A percentile compares a stretch with the other conserved stretches of the same genome.
Conservation (phyloP, 164 flowering plant species). For the Piper longum region DNA sequence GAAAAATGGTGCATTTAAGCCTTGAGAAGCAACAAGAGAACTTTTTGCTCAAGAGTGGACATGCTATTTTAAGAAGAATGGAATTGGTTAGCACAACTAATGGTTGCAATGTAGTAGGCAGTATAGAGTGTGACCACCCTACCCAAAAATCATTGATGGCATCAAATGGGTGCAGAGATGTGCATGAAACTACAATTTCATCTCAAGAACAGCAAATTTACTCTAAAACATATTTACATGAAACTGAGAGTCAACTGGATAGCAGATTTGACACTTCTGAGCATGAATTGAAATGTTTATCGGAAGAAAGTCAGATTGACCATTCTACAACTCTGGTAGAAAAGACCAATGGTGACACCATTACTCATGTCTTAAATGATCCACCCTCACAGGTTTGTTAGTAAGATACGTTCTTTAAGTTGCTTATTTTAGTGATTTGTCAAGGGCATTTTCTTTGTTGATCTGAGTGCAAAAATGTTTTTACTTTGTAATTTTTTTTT, state of each 20-base stretch:
- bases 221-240: conserved; percentile 2
- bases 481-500: too few relatives aligned
- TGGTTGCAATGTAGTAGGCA: conserved; percentile 8
- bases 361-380: conserved; percentile 7
- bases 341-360: conserved; percentile 4
- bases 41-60: conserved; percentile 10
- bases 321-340: conserved; percentile 3
- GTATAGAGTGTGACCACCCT: conserved; percentile 7
- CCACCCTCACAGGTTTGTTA: conserved; percentile 24
- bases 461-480: too few relatives aligned
- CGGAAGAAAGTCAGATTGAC: conserved; percentile 7
- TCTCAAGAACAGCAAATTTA: conserved; percentile 8
- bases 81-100: conserved; percentile 19
- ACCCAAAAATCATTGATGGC: conserved; percentile 10
- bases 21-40: conserved; percentile 14
- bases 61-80: conserved; percentile 9
- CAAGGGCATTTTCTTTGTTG: too few relatives aligned
- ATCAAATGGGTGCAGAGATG: conserved; percentile 9
- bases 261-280: too few relatives aligned
- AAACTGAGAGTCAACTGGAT: too few relatives aligned
- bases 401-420: too few relatives aligned
- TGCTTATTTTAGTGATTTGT: too few relatives aligned
- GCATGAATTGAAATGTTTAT: too few relatives aligned
- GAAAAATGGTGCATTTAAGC: conserved; percentile 10
- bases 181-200: conserved; percentile 9